phyloP scores from a whole-genome alignment of 768 basidiomycete species.

The Basidioascus undulatus region DNA sequence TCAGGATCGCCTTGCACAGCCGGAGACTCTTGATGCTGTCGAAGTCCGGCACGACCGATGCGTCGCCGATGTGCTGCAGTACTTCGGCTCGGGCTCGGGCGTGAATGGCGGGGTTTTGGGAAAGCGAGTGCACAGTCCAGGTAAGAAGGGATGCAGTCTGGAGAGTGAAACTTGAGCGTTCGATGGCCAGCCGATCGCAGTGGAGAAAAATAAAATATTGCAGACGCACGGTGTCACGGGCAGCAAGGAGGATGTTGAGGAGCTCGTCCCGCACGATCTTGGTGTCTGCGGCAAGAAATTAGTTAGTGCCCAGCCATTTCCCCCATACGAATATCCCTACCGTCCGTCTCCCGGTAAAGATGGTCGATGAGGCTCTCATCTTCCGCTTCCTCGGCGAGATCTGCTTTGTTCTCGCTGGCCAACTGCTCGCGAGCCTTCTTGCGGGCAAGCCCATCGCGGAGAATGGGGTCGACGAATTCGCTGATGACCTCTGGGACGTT shows the following conservation, averaged over 20 bases:
- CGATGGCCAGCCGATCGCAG: background rate
- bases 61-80: constrained; percentile 30
- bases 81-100: constrained; percentile 35
- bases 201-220: background rate
- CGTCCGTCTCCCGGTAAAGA: constrained; percentile 37
- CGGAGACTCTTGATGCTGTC: constrained; percentile 26
- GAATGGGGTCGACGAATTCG: too few relatives aligned
- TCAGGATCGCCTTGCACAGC: constrained; percentile 36
- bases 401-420: constrained; percentile 22
- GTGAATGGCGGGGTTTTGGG: constrained; percentile 34
- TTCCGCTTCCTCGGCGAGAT: constrained; percentile 22
- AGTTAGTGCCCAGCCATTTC: background rate
- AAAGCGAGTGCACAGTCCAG: constrained; percentile 43
- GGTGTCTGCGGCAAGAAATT: constrained; percentile 24
- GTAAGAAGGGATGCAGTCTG: constrained; percentile 49
- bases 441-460: background rate
- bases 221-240: constrained; percentile 43
- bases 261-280: constrained; percentile 50
- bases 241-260: constrained; percentile 49
- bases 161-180: background rate
- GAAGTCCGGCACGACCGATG: constrained; percentile 27
- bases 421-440: background rate
- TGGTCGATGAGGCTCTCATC: constrained; percentile 45
- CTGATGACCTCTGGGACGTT: too few relatives aligned
- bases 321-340: constrained; percentile 17